Evolutionary conservation across 208 protist genomes (phyloP).

Genomic region (Crithidia expoeki): DNA sequence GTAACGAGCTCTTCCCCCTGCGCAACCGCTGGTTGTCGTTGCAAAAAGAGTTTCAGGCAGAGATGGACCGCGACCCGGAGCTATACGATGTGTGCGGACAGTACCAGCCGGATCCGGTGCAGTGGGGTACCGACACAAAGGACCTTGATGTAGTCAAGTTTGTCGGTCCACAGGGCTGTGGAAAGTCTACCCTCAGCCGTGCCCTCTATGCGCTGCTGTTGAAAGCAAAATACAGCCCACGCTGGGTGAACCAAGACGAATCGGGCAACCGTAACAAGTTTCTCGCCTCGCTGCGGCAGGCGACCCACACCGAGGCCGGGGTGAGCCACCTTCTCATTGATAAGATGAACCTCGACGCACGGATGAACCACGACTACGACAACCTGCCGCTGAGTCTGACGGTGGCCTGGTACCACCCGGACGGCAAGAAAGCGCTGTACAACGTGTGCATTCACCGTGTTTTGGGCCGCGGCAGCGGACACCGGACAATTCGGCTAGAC

Average conservation of each 20-base stretch:
- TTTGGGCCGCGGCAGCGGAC: constrained; percentile 39
- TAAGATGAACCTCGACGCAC: constrained; percentile 80
- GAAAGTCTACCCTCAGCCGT: constrained; percentile 68
- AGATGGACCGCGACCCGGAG: constrained; percentile 34
- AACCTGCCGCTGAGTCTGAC: constrained; percentile 36
- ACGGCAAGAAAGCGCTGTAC: constrained; percentile 36
- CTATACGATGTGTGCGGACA: constrained; percentile 28
- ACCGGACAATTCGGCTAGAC: constrained; percentile 50
- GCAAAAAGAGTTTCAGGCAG: constrained; percentile 36
- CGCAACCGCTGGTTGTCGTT: constrained; percentile 46
- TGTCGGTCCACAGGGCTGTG: constrained; percentile 64
- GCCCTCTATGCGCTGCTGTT: constrained; percentile 48
- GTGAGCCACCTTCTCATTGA: constrained; percentile 67
- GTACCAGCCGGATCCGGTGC: constrained; percentile 34
- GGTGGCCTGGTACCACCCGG: constrained; percentile 53
- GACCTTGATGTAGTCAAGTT: constrained; percentile 62
- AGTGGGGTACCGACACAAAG: constrained; percentile 23
- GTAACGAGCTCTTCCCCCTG: constrained; percentile 28
- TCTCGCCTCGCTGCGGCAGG: constrained; percentile 36
- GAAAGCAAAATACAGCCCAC: constrained; percentile 33
- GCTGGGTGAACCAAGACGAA: constrained; percentile 83
- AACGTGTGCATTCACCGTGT: constrained; percentile 49
- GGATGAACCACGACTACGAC: constrained; percentile 48
- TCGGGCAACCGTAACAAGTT: constrained; percentile 45
- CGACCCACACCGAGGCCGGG: constrained; percentile 18